phyloP scores from a whole-genome alignment of 805 yeast genomes.

The Lachancea mirantina region DNA sequence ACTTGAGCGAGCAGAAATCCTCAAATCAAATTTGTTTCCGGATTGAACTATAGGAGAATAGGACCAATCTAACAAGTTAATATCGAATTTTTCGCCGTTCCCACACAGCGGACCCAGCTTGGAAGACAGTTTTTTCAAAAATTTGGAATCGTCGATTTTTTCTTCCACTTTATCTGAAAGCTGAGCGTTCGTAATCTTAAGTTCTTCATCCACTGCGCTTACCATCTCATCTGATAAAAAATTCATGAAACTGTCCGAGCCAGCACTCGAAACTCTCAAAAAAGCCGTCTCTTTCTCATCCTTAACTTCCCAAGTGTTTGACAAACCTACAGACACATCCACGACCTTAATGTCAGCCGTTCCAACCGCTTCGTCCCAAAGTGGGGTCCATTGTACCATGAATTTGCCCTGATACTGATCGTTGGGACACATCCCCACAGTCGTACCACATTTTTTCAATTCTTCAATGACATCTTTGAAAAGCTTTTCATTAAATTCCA shows the following conservation, averaged over 20 bases:
- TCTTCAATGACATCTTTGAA: conserved; percentile 49
- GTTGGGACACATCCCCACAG: conserved; percentile 62
- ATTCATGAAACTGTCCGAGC: conserved; percentile 73
- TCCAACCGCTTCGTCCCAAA: conserved; percentile 34
- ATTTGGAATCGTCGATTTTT: conserved; percentile 72
- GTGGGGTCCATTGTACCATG: conserved; percentile 66
- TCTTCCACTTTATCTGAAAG: conserved; percentile 71
- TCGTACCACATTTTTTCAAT: conserved; percentile 39
- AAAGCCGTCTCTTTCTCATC: conserved; percentile 69
- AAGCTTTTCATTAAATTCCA: conserved; percentile 60
- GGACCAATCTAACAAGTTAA: conserved; percentile 82
- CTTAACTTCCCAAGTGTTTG: conserved; percentile 59
- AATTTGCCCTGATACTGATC: conserved; percentile 81
- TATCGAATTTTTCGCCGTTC: conserved; percentile 60
- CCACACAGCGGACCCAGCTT: conserved; percentile 32
- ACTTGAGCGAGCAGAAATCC: conserved; percentile 73
- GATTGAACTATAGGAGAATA: conserved; percentile 87
- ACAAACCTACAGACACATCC: conserved; percentile 49
- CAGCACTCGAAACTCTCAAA: conserved; percentile 63
- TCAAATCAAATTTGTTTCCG: conserved; percentile 77
- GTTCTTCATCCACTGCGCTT: conserved; percentile 78
- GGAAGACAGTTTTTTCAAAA: conserved; percentile 50
- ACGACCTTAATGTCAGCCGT: conserved; percentile 36
- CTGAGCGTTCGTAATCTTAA: conserved; percentile 62
- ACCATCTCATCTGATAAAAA: conserved; percentile 84